Evolutionary conservation across 2,329 filamentous ascomycete genomes (phyloP), one percentile per base, ranked within the genome.

Genomic region (Verticillium klebahnii): DNA sequence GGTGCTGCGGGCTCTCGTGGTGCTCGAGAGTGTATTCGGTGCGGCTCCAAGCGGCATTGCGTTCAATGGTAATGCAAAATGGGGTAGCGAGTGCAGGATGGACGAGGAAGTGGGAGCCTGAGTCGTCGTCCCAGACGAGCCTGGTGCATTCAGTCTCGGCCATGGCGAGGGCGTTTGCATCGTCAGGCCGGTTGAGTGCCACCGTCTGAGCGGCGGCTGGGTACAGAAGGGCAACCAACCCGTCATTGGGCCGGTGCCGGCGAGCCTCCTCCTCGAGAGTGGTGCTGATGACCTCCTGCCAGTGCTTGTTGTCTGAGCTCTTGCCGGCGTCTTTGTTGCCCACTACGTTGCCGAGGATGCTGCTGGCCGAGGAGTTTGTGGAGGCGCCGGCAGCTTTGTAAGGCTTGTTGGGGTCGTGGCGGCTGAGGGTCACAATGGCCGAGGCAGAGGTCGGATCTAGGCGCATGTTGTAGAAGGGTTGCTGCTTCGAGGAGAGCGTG

Each of bases 91-190:
- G 78, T 0, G 85, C 83, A 2, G 85, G 85, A 70, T 89, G 86
- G 32, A 84, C 85, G n/a, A 89, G 77, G 71, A 85, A 89, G 72
- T 87, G 82, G 67, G 77, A 82, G 6, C 75, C 72, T 61, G 78
- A 82, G 69, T 89, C 86, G 34, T 84, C 82, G 69, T 89, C 86
- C 84, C 88, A 92, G n/a, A 90, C 85, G 2, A 93, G 82, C 2
- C 87, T 82, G 29, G 86, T 90, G 67, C 85, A 87, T 74, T 92
- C 89, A 36, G 84, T 81, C 70, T 90, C 86, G 0, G 89, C 89
- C 37, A 87, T 84, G 62, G 81, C 80, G 4, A 87, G 80, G 11
- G 88, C 82, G 0, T 82, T 78, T 2, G 82, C 78, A 69, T 90
- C 86, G 54, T 83, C 79, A 2, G 87, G 76, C 31, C 82, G 80